Evolutionary conservation across 73 alveolate species (phyloP).

Genomic region (Paramecium tetraurelia): DNA sequence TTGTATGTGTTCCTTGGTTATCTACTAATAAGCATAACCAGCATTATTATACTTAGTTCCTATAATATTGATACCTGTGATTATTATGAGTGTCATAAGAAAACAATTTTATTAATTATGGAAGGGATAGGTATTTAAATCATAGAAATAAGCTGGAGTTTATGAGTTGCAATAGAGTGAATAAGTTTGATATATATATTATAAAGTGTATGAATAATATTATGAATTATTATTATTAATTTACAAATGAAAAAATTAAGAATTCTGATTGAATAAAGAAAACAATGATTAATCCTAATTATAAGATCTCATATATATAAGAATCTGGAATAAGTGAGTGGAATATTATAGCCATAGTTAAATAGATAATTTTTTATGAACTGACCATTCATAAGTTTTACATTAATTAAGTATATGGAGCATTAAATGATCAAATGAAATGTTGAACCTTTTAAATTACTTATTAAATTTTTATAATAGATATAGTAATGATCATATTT

Average conservation of each 20-base stretch:
- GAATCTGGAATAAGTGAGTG: neutral
- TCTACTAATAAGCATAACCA: slow-evolving; percentile 61
- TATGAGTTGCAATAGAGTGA: neutral
- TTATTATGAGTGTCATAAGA: neutral
- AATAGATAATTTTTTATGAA: neutral
- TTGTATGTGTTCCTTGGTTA: slow-evolving; percentile 40
- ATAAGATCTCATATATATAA: neutral
- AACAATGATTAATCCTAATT: neutral
- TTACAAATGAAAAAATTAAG: neutral
- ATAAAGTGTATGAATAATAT: neutral
- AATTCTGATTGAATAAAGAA: neutral
- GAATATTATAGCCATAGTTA: neutral
- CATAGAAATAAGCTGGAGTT: neutral
- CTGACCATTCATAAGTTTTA: neutral
- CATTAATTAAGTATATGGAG: neutral
- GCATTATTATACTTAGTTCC: slow-evolving; percentile 65
- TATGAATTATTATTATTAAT: neutral
- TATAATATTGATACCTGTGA: slow-evolving; percentile 20
- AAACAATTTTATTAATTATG: neutral
- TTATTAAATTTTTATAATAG: neutral
- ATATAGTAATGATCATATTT: neutral
- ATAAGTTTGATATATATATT: neutral
- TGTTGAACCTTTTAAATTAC: neutral
- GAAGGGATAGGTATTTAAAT: slow-evolving; percentile 37
- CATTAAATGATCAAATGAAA: neutral